phyloP scores from a whole-genome alignment of 169 alveolate genomes.

The Condylostoma magnum region DNA sequence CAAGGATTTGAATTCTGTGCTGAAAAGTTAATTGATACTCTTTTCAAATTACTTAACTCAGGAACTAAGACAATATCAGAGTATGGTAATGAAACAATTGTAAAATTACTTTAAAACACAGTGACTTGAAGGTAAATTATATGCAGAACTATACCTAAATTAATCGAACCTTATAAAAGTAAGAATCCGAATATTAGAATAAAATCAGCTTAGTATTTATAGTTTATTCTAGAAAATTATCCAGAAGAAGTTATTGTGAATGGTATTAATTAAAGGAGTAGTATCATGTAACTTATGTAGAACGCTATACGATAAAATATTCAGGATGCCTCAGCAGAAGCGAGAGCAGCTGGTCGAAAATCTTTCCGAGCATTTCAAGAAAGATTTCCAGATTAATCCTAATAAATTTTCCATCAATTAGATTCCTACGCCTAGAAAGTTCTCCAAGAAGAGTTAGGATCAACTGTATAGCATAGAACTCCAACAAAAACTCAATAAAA shows the following conservation, averaged over 20 bases:
- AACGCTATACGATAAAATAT: background rate
- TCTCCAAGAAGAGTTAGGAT: constrained; percentile 7
- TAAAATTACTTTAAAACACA: background rate
- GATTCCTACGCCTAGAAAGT: constrained; percentile 21
- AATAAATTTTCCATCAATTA: background rate
- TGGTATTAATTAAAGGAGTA: background rate
- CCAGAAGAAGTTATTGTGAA: constrained; percentile 17
- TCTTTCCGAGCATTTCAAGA: constrained; percentile 18
- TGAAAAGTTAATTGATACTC: constrained; percentile 20
- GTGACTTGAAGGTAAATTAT: constrained; percentile 1
- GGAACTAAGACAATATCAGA: constrained; percentile 27
- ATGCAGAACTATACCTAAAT: too few relatives aligned
- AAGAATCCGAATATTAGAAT: constrained; percentile 26
- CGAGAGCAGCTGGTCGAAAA: constrained; percentile 27
- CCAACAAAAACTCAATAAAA: background rate
- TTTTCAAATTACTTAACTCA: constrained; percentile 23
- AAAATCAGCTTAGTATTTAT: background rate
- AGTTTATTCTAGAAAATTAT: constrained; percentile 25
- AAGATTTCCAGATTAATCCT: constrained; percentile 2
- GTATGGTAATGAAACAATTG: background rate
- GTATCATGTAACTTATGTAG: constrained; percentile 5
- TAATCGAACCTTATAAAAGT: constrained; percentile 8
- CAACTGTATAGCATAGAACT: too few relatives aligned
- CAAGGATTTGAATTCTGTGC: constrained; percentile 30
- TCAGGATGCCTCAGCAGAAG: constrained; percentile 22